Base-by-base conservation (phyloP, 768 basidiomycete species). In the Rhodotorula diobovata region DNA sequence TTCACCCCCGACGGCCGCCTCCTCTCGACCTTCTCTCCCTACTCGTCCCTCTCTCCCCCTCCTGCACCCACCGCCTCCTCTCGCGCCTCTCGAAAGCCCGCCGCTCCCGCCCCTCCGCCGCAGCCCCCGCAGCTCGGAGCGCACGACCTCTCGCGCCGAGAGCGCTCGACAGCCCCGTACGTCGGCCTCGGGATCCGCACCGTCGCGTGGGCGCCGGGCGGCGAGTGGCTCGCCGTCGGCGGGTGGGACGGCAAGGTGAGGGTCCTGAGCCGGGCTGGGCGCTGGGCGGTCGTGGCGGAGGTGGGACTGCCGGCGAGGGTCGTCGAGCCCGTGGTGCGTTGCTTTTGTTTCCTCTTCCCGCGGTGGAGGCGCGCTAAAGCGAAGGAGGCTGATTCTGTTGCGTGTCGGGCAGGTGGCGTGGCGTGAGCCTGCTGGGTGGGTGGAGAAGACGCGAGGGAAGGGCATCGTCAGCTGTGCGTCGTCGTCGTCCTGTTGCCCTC, bases 1-100 rank as follows among this genome's bases (percentile, higher is more conserved):
- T 77, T 80, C 65, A 77, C 79, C 0, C 80, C 80, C 0, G 63
- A 79, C 51, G 81, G 81, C 25, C 77, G 78, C 3, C 74, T 68
- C 34, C 74, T 82, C 3, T 41, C 65, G 2, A 75, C 77, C 25
- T 81, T 79, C 71, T 37, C 72, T 3, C 46, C 72, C 72, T 50
- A 51, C 61, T 7, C 79, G 68, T 21, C 71, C 71, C 1, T 78
- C 76, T 8, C 78, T 76, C 14, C 61, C 16, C 4, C 55, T 1
- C 10, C 67, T 10, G 4, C 14, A 4, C 9, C 35, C 20, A 8
- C 57, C 16, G 28, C 56, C 32, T 10, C 37, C 23, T 4, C 28
- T 35, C 34, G 43, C 46, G 28, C 45, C 0, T 1, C 56, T 60
- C 25, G 30, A 28, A 23, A 41, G 1, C 15, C 46, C n/a, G 15